Evolutionary conservation across 495 filamentous ascomycete species (phyloP).

Genomic region (Aspergillus baeticus): DNA sequence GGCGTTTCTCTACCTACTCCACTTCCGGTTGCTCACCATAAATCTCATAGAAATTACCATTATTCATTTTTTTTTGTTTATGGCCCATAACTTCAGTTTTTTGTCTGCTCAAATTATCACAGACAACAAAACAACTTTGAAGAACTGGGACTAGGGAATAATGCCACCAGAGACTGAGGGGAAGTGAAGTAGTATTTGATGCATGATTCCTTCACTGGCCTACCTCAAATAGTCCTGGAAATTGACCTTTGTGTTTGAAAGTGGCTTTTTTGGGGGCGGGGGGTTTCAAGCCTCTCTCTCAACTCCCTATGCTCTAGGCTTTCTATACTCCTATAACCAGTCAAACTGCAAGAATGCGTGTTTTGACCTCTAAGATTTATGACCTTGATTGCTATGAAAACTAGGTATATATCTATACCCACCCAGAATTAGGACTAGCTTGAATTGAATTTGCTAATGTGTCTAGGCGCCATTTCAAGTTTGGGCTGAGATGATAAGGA

Average conservation of each 20-base stretch:
- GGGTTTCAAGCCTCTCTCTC: too few relatives aligned
- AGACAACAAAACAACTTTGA: neutral
- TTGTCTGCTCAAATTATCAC: neutral
- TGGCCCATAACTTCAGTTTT: neutral
- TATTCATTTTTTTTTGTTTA: too few relatives aligned
- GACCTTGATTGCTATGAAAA: neutral
- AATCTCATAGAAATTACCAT: too few relatives aligned
- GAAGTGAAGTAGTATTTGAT: neutral
- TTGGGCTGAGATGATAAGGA: constrained; percentile 1
- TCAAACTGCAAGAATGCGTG: too few relatives aligned
- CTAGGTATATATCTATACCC: neutral
- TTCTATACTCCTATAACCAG: too few relatives aligned
- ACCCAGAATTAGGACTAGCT: neutral
- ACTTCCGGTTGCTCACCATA: too few relatives aligned
- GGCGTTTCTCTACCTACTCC: too few relatives aligned
- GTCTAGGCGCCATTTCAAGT: neutral
- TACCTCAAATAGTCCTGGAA: neutral
- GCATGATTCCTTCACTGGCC: neutral
- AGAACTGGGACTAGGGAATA: neutral
- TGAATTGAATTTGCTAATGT: neutral
- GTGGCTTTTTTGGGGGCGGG: neutral
- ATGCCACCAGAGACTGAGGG: neutral
- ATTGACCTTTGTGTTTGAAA: too few relatives aligned
- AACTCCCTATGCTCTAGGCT: neutral
- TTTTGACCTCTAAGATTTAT: too few relatives aligned